phyloP scores from a whole-genome alignment of 805 yeast species.

The Candida andamanensis region DNA sequence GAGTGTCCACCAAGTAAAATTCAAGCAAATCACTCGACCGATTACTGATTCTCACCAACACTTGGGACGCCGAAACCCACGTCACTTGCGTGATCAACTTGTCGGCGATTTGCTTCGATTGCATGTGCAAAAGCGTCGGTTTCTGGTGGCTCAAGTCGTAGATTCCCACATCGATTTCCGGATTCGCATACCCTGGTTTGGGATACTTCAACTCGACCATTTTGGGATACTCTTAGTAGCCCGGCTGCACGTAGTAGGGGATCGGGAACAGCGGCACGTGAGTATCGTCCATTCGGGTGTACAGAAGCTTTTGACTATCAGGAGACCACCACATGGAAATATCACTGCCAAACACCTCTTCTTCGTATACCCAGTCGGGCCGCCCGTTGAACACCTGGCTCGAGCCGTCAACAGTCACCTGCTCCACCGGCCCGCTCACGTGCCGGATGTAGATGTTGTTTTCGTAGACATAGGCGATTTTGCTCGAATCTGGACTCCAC shows the following conservation, averaged over 20 bases:
- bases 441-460: conserved; percentile 52
- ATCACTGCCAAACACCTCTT: conserved; percentile 60
- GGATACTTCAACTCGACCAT: conserved; percentile 55
- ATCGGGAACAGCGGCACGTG: conserved; percentile 48
- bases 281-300: conserved; percentile 54
- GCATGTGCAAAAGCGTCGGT: conserved; percentile 11
- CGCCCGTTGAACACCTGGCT: conserved; percentile 54
- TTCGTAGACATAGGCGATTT: conserved; percentile 50
- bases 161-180: conserved; percentile 44
- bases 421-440: conserved; percentile 19
- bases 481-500: conserved; percentile 59
- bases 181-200: conserved; percentile 64
- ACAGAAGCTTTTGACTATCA: conserved; percentile 51
- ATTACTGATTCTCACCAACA: conserved; percentile 58
- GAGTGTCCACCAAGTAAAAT: conserved; percentile 39
- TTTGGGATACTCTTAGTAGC: conserved; percentile 42
- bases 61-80: conserved; percentile 49
- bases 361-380: conserved; percentile 84
- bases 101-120: conserved; percentile 21
- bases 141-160: conserved; percentile 30
- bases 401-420: conserved; percentile 50
- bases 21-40: conserved; percentile 55
- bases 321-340: conserved; percentile 73
- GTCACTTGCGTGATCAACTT: conserved; percentile 55
- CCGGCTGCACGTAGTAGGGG: conserved; percentile 43